Evolutionary conservation across 1,284 basidiomycete genomes (phyloP).

Genomic region (Apiotrichum domesticum): DNA sequence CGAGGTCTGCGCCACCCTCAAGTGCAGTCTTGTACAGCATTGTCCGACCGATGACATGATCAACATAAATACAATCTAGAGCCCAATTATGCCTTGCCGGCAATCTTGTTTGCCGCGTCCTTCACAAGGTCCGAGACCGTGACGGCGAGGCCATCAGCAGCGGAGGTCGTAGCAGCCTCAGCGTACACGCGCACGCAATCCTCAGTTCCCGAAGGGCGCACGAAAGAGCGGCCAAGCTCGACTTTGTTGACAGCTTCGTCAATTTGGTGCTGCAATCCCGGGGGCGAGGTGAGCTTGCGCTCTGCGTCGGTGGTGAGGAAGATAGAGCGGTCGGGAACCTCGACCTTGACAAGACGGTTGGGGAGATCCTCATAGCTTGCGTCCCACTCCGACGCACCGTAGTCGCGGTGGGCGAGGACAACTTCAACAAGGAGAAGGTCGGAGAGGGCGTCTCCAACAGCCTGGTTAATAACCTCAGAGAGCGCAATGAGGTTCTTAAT

Average conservation of each 20-base stretch:
- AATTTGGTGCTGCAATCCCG: slow-evolving; percentile 76
- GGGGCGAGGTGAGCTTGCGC: slow-evolving; percentile 72
- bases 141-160: slow-evolving; percentile 57
- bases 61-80: not conserved
- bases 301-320: slow-evolving; percentile 96
- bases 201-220: slow-evolving; percentile 95
- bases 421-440: slow-evolving; percentile 95
- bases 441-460: slow-evolving; percentile 93
- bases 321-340: slow-evolving; percentile 71
- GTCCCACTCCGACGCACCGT: slow-evolving; percentile 85
- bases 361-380: slow-evolving; percentile 89
- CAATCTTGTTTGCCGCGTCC: slow-evolving; percentile 14
- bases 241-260: slow-evolving; percentile 76
- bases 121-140: slow-evolving; percentile 34
- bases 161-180: slow-evolving; percentile 68
- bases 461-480: slow-evolving; percentile 89
- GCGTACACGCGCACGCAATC: slow-evolving; percentile 98
- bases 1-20: no score
- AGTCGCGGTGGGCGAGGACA: slow-evolving; percentile 80
- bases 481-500: slow-evolving; percentile 70
- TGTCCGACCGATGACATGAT: no score
- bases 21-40: no score
- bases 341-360: slow-evolving; percentile 93
- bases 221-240: slow-evolving; percentile 83
- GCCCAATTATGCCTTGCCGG: not conserved